A percentile compares a stretch with the other conserved stretches of the same genome.
These are phyloP conservation scores for Adansonia rubrostipa DNA, from an alignment of 441 rosid genomes.

Conservation along the genomic window DNA sequence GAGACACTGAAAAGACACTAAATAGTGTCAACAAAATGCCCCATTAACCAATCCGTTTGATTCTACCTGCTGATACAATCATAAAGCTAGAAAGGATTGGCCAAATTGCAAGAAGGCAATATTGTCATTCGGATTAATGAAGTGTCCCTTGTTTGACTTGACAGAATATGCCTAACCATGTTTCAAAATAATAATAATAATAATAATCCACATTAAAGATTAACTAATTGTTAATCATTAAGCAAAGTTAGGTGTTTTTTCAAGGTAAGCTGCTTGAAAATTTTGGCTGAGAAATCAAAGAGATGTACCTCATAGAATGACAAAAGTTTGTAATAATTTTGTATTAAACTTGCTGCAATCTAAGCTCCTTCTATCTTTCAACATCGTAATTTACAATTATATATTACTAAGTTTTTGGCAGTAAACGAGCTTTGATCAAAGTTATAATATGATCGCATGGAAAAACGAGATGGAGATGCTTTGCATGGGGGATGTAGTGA, in stretches of 20 bases:
- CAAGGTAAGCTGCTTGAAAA: not conserved
- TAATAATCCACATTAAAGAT: too few species aligned
- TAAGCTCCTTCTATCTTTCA: not conserved
- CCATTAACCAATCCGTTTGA: not conserved
- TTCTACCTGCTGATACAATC: not conserved
- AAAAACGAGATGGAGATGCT: too few species aligned
- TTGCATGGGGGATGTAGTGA: too few species aligned
- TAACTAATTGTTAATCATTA: not conserved
- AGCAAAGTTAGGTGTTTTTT: not conserved
- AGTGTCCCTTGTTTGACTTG: not conserved
- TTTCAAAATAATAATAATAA: not conserved
- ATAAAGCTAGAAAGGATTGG: not conserved
- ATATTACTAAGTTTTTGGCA: too few species aligned
- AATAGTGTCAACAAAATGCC: not conserved
- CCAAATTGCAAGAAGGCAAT: slow-evolving; percentile 15
- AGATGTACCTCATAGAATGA: not conserved
- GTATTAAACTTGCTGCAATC: not conserved
- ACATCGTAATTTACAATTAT: not conserved
- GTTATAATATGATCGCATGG: too few species aligned
- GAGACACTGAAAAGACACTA: not conserved
- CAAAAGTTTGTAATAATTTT: not conserved
- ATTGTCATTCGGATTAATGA: slow-evolving; percentile 1
- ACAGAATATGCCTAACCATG: not conserved
- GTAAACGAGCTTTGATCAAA: too few species aligned
- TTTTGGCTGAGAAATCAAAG: not conserved